These are phyloP conservation scores for Pseudomonodictys pantanalensis DNA, from an alignment of 495 filamentous ascomycete genomes.

Conservation along the genomic window DNA sequence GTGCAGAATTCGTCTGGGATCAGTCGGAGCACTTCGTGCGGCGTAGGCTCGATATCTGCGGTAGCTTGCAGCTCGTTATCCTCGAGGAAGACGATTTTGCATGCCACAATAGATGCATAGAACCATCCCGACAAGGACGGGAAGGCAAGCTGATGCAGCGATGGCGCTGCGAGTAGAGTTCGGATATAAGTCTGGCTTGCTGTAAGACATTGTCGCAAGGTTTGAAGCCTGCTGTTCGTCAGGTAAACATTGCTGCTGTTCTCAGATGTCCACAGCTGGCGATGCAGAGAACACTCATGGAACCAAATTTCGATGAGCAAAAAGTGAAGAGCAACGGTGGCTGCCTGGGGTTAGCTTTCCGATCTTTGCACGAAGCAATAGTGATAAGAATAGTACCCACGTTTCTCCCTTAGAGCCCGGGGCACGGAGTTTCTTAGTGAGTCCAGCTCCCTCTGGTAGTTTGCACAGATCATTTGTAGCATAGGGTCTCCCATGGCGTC, in stretches of 20 bases:
- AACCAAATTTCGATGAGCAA: conserved; percentile 17
- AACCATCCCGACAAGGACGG: conserved; percentile 24
- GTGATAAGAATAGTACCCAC: conserved; percentile 1
- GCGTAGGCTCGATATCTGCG: background rate
- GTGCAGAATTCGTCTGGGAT: background rate
- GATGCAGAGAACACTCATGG: conserved; percentile 16
- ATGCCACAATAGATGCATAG: conserved; percentile 16
- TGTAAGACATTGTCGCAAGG: background rate
- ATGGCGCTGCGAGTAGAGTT: background rate
- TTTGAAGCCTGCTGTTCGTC: background rate
- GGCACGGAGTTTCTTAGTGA: conserved; percentile 6
- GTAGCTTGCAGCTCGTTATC: conserved; percentile 3
- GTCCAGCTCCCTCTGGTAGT: conserved; percentile 11
- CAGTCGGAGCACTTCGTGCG: background rate
- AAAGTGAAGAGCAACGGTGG: background rate
- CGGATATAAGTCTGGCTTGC: conserved; percentile 10
- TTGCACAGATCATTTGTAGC: conserved; percentile 4
- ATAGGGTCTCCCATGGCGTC: conserved; percentile 12
- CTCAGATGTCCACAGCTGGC: conserved; percentile 1
- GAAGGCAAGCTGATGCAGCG: conserved; percentile 16
- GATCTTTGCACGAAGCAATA: background rate
- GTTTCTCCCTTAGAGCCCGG: background rate
- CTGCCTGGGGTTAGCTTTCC: too few species aligned
- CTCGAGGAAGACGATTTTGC: conserved; percentile 20
- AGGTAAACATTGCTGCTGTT: background rate